Conservation (phyloP, 108 stramenopile genomes). For the Nitzschia putrida region DNA sequence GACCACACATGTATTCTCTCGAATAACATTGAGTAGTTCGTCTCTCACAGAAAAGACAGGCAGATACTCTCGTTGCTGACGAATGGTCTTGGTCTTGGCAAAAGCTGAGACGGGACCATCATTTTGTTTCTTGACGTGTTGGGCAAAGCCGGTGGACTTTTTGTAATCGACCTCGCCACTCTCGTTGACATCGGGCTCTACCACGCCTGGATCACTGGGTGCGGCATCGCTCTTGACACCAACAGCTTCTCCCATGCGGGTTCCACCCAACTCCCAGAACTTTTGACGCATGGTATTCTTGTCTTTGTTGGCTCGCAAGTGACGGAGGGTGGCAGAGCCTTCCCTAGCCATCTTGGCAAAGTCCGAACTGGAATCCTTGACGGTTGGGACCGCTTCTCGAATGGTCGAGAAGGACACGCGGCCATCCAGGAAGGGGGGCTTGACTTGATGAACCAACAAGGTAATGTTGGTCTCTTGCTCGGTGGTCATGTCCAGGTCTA, state of each 20-base stretch:
- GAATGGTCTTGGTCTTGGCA: slow-evolving; percentile 86
- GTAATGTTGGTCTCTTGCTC: slow-evolving; percentile 72
- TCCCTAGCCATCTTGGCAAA: slow-evolving; percentile 92
- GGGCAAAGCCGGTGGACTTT: slow-evolving; percentile 83
- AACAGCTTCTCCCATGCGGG: slow-evolving; percentile 92
- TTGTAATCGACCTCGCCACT: slow-evolving; percentile 86
- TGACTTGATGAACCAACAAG: slow-evolving; percentile 92
- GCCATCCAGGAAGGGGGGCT: slow-evolving; percentile 94
- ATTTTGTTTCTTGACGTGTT: slow-evolving; percentile 76
- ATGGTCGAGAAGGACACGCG: slow-evolving; percentile 80
- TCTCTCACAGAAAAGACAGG: slow-evolving; percentile 95
- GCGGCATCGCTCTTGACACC: slow-evolving; percentile 61
- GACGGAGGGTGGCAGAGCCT: slow-evolving; percentile 79
- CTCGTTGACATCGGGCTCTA: slow-evolving; percentile 29
- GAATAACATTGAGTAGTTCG: slow-evolving; percentile 85
- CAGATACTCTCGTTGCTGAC: slow-evolving; percentile 91
- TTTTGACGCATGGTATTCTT: slow-evolving; percentile 91
- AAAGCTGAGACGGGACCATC: slow-evolving; percentile 72
- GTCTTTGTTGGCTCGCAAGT: slow-evolving; percentile 84
- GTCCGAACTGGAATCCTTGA: slow-evolving; percentile 83
- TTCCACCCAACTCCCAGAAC: slow-evolving; percentile 99
- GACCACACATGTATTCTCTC: slow-evolving; percentile 94
- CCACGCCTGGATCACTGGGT: slow-evolving; percentile 31
- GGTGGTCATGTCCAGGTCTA: slow-evolving; percentile 76
- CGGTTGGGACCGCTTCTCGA: slow-evolving; percentile 84